Evolutionary conservation across 2,329 filamentous ascomycete species (phyloP), one percentile per base, ranked within the genome.

Genomic region (Aspergillus fumigatus): DNA sequence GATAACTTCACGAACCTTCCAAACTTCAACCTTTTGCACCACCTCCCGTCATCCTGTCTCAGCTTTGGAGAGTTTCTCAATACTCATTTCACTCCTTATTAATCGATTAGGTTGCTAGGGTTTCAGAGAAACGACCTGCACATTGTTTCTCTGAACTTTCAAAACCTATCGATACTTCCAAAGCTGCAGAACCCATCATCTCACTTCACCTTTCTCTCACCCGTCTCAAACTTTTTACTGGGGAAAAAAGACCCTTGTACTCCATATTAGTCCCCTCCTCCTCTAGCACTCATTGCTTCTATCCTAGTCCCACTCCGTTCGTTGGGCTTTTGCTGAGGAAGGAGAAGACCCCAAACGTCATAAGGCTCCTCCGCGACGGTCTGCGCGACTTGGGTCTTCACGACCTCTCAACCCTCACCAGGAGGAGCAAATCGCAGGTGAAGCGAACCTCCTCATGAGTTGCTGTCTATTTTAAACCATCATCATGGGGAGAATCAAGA

Each of bases 401-500:
- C 65, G 60, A 66, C 67, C 61, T 60, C 60, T 54, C 61, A 60
- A 62, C 58, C 60, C 63, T 62, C 55, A 53, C 62, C 61, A 67
- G 67, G 66, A 70, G 70, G 63, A 58, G 56, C 32, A 56, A 60
- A 65, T 65, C 61, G 62, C 65, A 65, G 62, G 63, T 59, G 58
- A 51, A 57, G 53, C 59, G 25, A 59, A 60, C 59, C 62, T 67
- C 74, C 73, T 73, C 67, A 77, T 77, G 74, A 69, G 74, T 71
- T 68, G 62, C 72, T 68, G 68, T 63, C 61, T 63, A 23, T 11
- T 55, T 62, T 58, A 52, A 57, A 67, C 62, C 62, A 63, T 62
- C 65, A 75, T 65, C 63, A 79, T 79, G 77, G 78, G 78, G 76
- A 79, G 76, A 78, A 79, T 80, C 69, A 79, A 79, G 73, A 80